These are phyloP conservation scores for Panaeolus cyanescens DNA, from an alignment of 768 basidiomycete species.

Conservation along the genomic window DNA sequence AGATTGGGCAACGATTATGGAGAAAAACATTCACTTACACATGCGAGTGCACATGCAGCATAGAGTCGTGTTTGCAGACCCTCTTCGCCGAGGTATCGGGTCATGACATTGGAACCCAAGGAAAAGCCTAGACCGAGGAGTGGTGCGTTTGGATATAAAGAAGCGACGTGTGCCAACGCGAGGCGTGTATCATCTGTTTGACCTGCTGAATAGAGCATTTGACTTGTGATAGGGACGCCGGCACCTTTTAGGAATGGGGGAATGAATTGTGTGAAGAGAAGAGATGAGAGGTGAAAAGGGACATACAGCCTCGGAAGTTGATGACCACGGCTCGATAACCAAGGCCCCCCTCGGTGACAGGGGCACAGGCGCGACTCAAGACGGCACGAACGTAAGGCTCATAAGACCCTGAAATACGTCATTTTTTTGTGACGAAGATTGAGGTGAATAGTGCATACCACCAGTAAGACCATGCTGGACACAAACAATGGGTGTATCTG, in stretches of 20 bases:
- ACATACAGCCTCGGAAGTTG: constrained; percentile 91
- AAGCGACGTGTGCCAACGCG: constrained; percentile 74
- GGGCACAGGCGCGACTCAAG: constrained; percentile 69
- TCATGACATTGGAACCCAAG: constrained; percentile 89
- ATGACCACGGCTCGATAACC: constrained; percentile 90
- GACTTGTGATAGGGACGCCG: constrained; percentile 78
- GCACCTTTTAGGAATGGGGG: constrained; percentile 57
- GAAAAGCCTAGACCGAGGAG: constrained; percentile 91
- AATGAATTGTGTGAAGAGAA: constrained; percentile 8
- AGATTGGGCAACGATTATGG: background rate
- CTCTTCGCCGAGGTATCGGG: constrained; percentile 88
- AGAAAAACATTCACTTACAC: constrained; percentile 50
- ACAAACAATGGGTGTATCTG: constrained; percentile 55
- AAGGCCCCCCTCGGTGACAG: constrained; percentile 78
- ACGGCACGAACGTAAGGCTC: constrained; percentile 90
- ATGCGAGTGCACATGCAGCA: constrained; percentile 71
- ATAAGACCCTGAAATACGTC: constrained; percentile 65
- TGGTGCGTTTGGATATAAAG: constrained; percentile 75
- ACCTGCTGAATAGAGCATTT: constrained; percentile 85
- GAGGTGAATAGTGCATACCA: constrained; percentile 27
- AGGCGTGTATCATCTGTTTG: constrained; percentile 89
- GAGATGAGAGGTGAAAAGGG: constrained; percentile 3
- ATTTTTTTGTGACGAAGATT: constrained; percentile 4
- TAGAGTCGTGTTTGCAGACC: constrained; percentile 60
- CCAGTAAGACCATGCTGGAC: constrained; percentile 60